Evolutionary conservation across 2,329 filamentous ascomycete species (phyloP).

Genomic region (Fusarium piperis): DNA sequence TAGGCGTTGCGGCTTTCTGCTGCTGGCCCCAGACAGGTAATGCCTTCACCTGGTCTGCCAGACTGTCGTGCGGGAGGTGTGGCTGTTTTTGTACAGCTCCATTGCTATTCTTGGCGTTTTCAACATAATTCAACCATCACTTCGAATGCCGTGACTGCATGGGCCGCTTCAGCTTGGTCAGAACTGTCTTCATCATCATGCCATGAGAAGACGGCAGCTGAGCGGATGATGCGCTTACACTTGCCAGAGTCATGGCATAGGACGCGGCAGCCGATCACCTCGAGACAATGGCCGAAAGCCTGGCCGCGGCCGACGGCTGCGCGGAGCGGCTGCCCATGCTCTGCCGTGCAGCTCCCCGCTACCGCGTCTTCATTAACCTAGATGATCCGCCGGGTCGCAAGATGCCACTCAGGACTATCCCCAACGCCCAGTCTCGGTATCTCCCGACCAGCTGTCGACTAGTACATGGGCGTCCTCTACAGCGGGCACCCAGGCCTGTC

Average conservation of each 20-base stretch:
- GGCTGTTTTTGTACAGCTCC: not conserved
- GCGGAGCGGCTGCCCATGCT: conserved; percentile 10
- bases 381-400: conserved; percentile 20
- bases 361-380: conserved; percentile 5
- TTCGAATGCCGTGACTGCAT: not conserved
- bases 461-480: conserved; percentile 22
- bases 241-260: not conserved
- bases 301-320: conserved; percentile 2
- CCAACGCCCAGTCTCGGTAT: conserved; percentile 35
- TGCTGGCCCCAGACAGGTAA: conserved; percentile 15
- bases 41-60: conserved; percentile 10
- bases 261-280: conserved; percentile 12
- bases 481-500: conserved; percentile 23
- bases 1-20: conserved; percentile 25
- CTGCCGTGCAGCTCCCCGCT: conserved; percentile 1
- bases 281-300: conserved; percentile 2
- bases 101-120: not conserved
- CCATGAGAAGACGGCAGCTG: not conserved
- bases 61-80: not conserved
- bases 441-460: conserved; percentile 37
- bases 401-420: conserved; percentile 12
- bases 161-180: not conserved
- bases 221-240: not conserved
- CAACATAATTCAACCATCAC: not conserved
- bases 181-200: not conserved